Base-by-base conservation (phyloP, 228 moss, liverwort and hornwort species). In the Sphagnum magellanicum region DNA sequence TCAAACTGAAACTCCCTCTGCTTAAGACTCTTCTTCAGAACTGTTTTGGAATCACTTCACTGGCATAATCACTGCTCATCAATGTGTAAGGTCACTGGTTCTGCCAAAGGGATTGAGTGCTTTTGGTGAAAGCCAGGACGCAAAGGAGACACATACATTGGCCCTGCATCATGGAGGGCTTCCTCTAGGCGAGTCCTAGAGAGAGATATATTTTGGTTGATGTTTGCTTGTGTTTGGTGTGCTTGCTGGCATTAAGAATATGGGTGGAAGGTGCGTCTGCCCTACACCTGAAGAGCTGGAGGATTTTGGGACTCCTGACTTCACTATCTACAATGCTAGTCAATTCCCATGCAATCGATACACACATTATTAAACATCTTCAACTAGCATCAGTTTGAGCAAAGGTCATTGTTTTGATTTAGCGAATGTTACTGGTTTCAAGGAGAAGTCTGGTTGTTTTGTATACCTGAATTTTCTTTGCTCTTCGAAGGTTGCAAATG, bases 271-370 rank as follows among this genome's bases (percentile, higher is more conserved):
- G 97, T 97, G 97, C 88, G 93, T 97, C n/a, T 93, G 97, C 91
- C 97, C 93, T 91, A 97, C 97, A 76, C 93, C 93, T 88, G 97
- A 93, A 93, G 97, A 97, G 83, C 79, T 90, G 64, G 97, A 97
- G 88, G 93, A 97, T 79, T 97, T 89, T 83, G 97, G 90, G 77
- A 85, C 84, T 76, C 97, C 93, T 85, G 97, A 97, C 79, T 97
- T 97, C 91, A 97, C 97, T 68, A 97, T 97, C 79, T 97, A 97
- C 93, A 97, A 97, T 90, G 97, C 97, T 83, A 93, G 97, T 79
- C 97, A 97, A 87, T 97, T 97, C 76, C 97, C 97, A 84, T 97
- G 97, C 97, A 97, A 97, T 91, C 97, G 93, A 85, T 97, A 97
- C 75, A 97, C 97, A 76, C 97, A 97, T 81, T 97, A 93, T 84